Conservation (phyloP, 306 rosid genomes). For the Calophaca sinica region DNA sequence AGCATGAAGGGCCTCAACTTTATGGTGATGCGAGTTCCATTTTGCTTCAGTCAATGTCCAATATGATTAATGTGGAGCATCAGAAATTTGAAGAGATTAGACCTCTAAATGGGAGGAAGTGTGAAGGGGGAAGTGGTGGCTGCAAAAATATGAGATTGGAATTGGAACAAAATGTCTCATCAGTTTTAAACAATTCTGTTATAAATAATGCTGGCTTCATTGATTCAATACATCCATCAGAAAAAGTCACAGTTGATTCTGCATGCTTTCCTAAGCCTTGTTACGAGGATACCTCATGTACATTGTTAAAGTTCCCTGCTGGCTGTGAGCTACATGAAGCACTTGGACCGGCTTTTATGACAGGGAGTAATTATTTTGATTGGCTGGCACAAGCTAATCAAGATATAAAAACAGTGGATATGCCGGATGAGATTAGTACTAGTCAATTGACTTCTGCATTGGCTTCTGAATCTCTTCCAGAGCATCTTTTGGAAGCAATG, state of each 20-base stretch:
- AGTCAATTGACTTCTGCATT: conserved; percentile 77
- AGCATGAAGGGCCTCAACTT: conserved; percentile 60
- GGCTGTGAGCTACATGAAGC: conserved; percentile 97
- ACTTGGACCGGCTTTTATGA: conserved; percentile 84
- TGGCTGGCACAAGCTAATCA: conserved; percentile 54
- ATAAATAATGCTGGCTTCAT: conserved; percentile 39
- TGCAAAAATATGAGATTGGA: conserved; percentile 57
- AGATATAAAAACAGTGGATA: conserved; percentile 55
- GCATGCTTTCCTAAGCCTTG: conserved; percentile 50
- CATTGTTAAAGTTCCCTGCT: conserved; percentile 79
- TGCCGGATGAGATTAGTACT: conserved; percentile 59
- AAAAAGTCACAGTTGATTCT: conserved; percentile 54
- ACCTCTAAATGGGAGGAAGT: conserved; percentile 35
- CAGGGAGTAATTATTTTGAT: conserved; percentile 59
- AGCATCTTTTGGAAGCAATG: conserved; percentile 92
- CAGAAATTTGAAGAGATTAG: conserved; percentile 54
- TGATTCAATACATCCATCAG: conserved; percentile 50
- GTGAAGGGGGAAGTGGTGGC: conserved; percentile 11
- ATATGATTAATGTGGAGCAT: conserved; percentile 56
- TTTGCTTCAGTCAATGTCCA: conserved; percentile 57
- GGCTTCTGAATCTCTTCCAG: conserved; percentile 70
- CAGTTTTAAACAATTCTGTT: conserved; percentile 44
- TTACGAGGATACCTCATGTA: conserved; percentile 51
- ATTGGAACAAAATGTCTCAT: conserved; percentile 43
- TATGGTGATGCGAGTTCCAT: conserved; percentile 52